Evolutionary conservation across 495 filamentous ascomycete genomes (phyloP).

Genomic region (Xylaria palmicola): DNA sequence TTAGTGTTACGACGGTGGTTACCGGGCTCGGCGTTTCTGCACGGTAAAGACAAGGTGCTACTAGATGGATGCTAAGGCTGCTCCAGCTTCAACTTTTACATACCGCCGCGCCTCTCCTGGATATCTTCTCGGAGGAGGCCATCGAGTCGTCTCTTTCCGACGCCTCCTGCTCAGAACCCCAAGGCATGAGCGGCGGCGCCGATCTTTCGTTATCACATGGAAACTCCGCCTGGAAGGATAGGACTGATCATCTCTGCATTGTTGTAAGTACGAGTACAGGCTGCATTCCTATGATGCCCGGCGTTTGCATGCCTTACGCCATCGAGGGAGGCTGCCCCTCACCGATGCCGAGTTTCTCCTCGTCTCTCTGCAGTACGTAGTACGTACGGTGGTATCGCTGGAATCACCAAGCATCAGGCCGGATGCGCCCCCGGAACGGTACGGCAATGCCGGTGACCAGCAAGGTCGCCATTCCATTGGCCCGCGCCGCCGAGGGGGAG

Average conservation of each 20-base stretch:
- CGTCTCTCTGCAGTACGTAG: not conserved
- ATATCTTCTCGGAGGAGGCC: not conserved
- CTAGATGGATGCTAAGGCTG: no score
- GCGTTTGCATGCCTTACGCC: not conserved
- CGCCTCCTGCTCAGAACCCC: no score
- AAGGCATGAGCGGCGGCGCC: no score
- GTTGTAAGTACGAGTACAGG: not conserved
- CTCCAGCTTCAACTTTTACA: no score
- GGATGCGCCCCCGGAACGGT: not conserved
- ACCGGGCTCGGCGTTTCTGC: no score
- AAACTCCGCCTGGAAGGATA: no score
- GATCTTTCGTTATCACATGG: not conserved
- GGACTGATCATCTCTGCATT: no score
- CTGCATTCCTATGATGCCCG: not conserved
- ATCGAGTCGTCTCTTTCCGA: not conserved
- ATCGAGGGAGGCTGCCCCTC: not conserved
- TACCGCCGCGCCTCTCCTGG: no score
- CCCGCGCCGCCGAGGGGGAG: not conserved
- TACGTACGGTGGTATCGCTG: conserved; percentile 10
- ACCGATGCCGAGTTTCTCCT: not conserved
- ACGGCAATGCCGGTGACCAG: not conserved
- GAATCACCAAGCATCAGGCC: conserved; percentile 1
- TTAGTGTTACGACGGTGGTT: no score
- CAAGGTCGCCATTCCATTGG: not conserved
- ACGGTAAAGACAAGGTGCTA: no score